Evolutionary conservation across 2,329 filamentous ascomycete genomes (phyloP), one percentile per base, ranked within the genome.

Genomic region (Colletotrichum sp.): DNA sequence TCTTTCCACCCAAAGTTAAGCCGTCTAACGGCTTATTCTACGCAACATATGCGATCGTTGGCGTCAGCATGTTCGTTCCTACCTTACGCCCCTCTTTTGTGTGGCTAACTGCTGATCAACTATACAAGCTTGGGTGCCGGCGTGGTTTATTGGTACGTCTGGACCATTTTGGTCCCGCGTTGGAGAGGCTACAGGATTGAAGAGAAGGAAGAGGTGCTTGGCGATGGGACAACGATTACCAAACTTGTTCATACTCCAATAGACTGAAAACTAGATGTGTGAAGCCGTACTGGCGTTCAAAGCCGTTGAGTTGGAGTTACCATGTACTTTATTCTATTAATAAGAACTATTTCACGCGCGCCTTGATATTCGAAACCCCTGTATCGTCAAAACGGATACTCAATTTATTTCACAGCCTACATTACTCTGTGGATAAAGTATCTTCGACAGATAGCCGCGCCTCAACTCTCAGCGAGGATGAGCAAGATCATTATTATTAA

Each of bases 171-270:
- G 1, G 80, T 95, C 28, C 94, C 94, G 2, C 85, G 83, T 56
- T 89, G 89, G 83, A 86, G 89, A 66, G 88, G 89, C 0, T 94
- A 94, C 80, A 88, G 81, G 16, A 83, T 95, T 3, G 91, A 94
- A 79, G 93, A 95, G 78, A 87, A 90, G 71, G 85, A 85, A 4
- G 89, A 90, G 48, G 84, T 91, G 1, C 82, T 95, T 24, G 86
- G 87, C 26, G 94, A 95, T 82, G 94, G 94, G 0, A 95, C 92
- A 1, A 89, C 87, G 2, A 88, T 95, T 67, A 94, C 91, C 1
- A 91, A 88, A 76, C 84, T 94, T 9, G 82, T 88, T 24, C 83
- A 84, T 52, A 55, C 32, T 24, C 32, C 18, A 7, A 15, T 36
- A 16, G 55, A 58, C 55, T 58, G 24, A 58, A 28, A 24, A 4